Percentiles rank a stretch among this genome's conserved stretches.
These are phyloP conservation scores for Hibiscus tridactylites DNA, from an alignment of 345 rosid species.

Conservation along the genomic window DNA sequence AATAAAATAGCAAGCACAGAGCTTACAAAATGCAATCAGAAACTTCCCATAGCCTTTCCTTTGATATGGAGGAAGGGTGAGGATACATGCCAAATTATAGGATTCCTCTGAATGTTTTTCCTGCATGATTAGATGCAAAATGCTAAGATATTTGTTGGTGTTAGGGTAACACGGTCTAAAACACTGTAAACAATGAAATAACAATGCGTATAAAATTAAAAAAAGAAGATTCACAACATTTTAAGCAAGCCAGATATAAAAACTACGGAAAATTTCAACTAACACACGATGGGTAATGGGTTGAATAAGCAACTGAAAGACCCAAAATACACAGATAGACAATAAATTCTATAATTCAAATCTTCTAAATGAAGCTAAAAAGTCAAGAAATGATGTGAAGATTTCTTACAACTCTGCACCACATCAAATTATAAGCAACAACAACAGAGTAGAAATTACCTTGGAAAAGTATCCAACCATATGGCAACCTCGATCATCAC, in stretches of 20 bases:
- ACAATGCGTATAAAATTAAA: neutral
- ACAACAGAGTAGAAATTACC: conserved; percentile 34
- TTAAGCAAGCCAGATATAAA: neutral
- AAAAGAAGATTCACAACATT: neutral
- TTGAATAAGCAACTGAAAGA: neutral
- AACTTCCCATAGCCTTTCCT: conserved; percentile 99
- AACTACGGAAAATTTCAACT: neutral
- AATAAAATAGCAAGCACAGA: conserved; percentile 6
- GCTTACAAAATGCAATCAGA: conserved; percentile 92
- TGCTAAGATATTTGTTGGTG: neutral
- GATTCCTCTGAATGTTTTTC: conserved; percentile 98
- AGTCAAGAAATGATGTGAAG: neutral
- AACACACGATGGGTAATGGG: neutral
- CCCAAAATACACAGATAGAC: neutral
- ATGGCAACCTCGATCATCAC: conserved; percentile 99
- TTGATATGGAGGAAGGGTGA: conserved; percentile 95
- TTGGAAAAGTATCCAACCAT: conserved; percentile 99
- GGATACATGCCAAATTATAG: conserved; percentile 93
- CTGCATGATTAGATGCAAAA: conserved; percentile 33
- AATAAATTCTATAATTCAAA: neutral
- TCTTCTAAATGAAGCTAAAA: neutral
- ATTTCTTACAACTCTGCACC: neutral
- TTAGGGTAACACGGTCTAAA: neutral
- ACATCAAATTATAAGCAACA: conserved; percentile 1
- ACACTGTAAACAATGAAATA: neutral